These are phyloP conservation scores for Leavenworthia alabamica DNA, from an alignment of 345 rosid genomes.

Conservation along the genomic window DNA sequence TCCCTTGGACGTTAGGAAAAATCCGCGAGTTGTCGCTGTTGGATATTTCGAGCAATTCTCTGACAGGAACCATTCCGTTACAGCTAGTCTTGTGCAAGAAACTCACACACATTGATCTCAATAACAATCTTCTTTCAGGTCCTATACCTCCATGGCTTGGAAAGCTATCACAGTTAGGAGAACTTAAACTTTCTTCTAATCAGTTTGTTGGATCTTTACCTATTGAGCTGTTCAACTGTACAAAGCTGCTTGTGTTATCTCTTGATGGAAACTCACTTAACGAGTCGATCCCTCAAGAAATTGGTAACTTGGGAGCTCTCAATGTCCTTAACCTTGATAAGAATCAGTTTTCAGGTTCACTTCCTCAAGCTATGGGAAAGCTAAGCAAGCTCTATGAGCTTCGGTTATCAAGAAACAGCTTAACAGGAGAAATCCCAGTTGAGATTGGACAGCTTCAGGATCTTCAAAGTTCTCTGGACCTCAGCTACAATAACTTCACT, in stretches of 20 bases:
- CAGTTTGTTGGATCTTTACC: constrained; percentile 61
- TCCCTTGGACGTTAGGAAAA: constrained; percentile 78
- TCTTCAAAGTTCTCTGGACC: constrained; percentile 72
- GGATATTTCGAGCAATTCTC: constrained; percentile 68
- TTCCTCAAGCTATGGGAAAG: constrained; percentile 62
- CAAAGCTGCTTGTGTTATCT: constrained; percentile 62
- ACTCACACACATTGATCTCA: constrained; percentile 71
- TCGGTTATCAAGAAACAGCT: constrained; percentile 57
- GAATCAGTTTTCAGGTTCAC: constrained; percentile 58
- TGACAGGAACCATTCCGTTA: constrained; percentile 57
- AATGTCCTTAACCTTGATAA: constrained; percentile 54
- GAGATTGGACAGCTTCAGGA: constrained; percentile 71
- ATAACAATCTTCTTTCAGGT: constrained; percentile 71
- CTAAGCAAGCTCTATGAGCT: constrained; percentile 70
- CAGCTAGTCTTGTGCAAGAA: constrained; percentile 70
- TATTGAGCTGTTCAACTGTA: constrained; percentile 53
- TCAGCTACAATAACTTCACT: constrained; percentile 66
- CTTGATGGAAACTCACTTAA: constrained; percentile 58
- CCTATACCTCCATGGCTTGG: constrained; percentile 75
- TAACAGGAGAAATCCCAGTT: constrained; percentile 58
- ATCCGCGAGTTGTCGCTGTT: constrained; percentile 54
- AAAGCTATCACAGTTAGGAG: constrained; percentile 53
- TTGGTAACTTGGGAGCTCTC: constrained; percentile 56
- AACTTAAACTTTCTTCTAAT: constrained; percentile 76
- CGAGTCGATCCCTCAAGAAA: constrained; percentile 51